Evolutionary conservation across 2,329 filamentous ascomycete genomes (phyloP).

Genomic region (Fusarium verrucosum): DNA sequence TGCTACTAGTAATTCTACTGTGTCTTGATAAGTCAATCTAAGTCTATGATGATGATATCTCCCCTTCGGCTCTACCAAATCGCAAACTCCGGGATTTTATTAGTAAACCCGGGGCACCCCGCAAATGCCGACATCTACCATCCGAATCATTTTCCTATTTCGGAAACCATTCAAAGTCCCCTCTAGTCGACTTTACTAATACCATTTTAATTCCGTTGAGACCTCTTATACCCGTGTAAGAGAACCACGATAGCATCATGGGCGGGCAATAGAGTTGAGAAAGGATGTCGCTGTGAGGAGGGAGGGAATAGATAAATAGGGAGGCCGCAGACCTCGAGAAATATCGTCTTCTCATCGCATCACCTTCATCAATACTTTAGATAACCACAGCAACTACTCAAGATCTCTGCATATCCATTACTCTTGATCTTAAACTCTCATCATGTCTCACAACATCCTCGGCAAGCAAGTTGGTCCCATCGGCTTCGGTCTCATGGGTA

Average conservation of each 20-base stretch:
- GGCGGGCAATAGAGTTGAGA: not conserved
- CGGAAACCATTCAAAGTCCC: constrained; percentile 23
- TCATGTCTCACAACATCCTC: constrained; percentile 40
- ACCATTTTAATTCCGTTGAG: constrained; percentile 10
- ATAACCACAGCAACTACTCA: not conserved
- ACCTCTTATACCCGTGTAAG: constrained; percentile 17
- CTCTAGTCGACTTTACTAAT: not conserved
- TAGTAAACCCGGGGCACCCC: not conserved
- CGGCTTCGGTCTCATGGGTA: constrained; percentile 44
- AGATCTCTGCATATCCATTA: not conserved
- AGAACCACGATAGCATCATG: constrained; percentile 13
- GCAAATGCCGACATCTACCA: not conserved
- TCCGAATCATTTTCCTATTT: constrained; percentile 28
- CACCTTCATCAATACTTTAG: not conserved
- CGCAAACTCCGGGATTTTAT: not conserved
- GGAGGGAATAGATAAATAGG: constrained; percentile 13
- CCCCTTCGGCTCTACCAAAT: not conserved
- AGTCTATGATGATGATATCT: not conserved
- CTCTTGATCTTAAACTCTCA: not conserved
- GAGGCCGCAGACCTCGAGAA: not conserved
- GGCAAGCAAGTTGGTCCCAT: constrained; percentile 39
- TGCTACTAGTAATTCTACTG: not conserved
- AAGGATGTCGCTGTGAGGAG: not conserved
- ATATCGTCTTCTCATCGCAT: not conserved
- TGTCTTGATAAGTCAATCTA: not conserved